Base-by-base conservation (phyloP, 2,329 filamentous ascomycete genomes). In the Hirsutella thompsonii region DNA sequence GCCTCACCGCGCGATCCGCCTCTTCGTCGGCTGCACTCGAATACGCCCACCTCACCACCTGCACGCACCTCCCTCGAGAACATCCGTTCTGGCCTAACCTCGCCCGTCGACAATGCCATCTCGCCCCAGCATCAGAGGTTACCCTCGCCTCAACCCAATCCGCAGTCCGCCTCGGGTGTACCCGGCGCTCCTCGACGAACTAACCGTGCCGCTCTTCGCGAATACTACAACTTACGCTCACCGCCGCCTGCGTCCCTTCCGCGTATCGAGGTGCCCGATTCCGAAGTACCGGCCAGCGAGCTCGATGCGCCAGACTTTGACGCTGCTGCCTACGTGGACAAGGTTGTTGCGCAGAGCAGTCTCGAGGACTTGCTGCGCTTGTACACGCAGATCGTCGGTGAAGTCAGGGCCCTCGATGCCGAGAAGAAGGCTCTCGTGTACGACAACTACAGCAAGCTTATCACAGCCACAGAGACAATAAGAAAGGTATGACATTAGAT, bases 391-490 rank as follows among this genome's bases (percentile, higher is more conserved):
- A 69, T 90, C 9, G 62, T 90, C 49, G 74, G 78, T 49, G 90
- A 96, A 63, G 90, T 94, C 37, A 69, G 88, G 30, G 89, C 86
- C 2, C 70, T 98, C 16, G 92, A 96, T 55, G 90, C 90, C 20
- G 92, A 98, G 70, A 83, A 92, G 61, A 98, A 98, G 64, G 89
- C 90, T 2, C 66, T 98, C 46, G 92, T 98, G 4, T 98, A 98
- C 60, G 90, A 98, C 59, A 98, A 98, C 58, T 98, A 96, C 61
- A 92, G 83, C 51, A 96, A 96, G 64, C 66, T 98, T 49, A 95
- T 98, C 49, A 77, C 82, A n/a, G 92, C 92, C 1, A 95, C 93
- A 10, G 90, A 94, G 61, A 96, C 90, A 3, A 98, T 98, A 54
- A 76, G 84, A 38, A 87, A 85, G 64, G 76, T 77, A 50, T 10